Conservation (phyloP, 345 rosid species). For the Triadica sebifera region DNA sequence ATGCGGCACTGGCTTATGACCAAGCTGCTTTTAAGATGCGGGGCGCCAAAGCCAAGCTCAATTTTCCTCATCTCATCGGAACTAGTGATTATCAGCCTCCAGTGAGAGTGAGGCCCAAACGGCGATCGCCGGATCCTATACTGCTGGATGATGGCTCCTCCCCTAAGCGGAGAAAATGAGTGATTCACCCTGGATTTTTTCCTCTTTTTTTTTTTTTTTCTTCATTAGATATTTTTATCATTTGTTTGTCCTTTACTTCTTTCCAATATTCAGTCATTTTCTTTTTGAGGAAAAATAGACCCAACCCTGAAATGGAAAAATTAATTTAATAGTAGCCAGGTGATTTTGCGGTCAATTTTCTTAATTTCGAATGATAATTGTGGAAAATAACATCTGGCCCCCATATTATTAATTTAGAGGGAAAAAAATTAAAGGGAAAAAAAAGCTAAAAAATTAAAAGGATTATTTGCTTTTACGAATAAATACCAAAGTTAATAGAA, state of each 20-base stretch:
- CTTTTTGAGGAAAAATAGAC: neutral
- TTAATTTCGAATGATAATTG: too few species aligned
- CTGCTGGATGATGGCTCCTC: neutral
- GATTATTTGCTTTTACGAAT: too few species aligned
- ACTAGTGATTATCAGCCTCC: constrained; percentile 33
- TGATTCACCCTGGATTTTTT: neutral
- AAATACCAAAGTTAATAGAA: too few species aligned
- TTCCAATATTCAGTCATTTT: too few species aligned
- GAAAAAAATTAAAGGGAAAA: too few species aligned
- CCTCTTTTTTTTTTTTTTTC: neutral
- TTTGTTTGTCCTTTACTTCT: too few species aligned
- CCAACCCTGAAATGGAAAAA: neutral
- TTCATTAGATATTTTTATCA: too few species aligned
- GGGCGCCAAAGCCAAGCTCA: constrained; percentile 39
- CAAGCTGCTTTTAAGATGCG: constrained; percentile 35
- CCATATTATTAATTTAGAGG: too few species aligned
- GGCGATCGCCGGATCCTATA: constrained; percentile 25
- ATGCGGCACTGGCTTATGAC: constrained; percentile 46
- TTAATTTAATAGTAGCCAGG: neutral
- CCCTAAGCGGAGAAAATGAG: constrained; percentile 6
- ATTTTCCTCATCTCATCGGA: constrained; percentile 38
- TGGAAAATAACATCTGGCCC: too few species aligned
- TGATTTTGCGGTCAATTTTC: too few species aligned
- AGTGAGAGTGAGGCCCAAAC: constrained; percentile 45
- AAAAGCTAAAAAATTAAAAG: too few species aligned